These are phyloP conservation scores for Neopestalotiopsis sp. DNA, from an alignment of 2,329 filamentous ascomycete species.

Conservation along the genomic window DNA sequence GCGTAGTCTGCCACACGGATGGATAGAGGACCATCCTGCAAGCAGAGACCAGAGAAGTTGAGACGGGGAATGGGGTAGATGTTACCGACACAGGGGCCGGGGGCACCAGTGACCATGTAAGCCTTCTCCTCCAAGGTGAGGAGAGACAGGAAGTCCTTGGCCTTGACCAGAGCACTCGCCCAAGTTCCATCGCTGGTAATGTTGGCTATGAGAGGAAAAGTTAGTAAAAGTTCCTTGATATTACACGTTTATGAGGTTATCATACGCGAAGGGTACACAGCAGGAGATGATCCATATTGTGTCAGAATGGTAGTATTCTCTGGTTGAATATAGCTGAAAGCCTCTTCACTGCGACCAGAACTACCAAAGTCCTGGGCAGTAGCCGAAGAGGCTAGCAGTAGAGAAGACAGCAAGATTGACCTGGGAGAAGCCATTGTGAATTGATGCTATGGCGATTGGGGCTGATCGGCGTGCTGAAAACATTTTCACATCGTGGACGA, in stretches of 20 bases:
- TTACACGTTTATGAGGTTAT: constrained; percentile 6
- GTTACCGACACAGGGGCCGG: constrained; percentile 23
- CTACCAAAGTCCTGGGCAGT: constrained; percentile 17
- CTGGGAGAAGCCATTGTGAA: constrained; percentile 21
- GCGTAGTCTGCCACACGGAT: constrained; percentile 69
- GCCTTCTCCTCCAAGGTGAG: constrained; percentile 26
- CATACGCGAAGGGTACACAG: constrained; percentile 44
- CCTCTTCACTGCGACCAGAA: constrained; percentile 25
- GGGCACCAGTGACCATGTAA: constrained; percentile 24
- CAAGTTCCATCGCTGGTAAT: constrained; percentile 39
- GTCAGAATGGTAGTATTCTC: constrained; percentile 45
- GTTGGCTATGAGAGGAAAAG: constrained; percentile 33
- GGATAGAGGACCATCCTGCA: constrained; percentile 73
- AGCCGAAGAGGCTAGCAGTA: constrained; percentile 15
- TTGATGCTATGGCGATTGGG: constrained; percentile 11
- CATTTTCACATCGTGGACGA: not conserved
- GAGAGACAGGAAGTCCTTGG: constrained; percentile 31
- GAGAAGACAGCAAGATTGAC: constrained; percentile 20
- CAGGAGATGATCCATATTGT: constrained; percentile 43
- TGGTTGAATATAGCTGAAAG: constrained; percentile 46
- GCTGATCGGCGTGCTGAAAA: not conserved
- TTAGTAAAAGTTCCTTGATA: constrained; percentile 20
- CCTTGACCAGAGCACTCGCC: constrained; percentile 42
- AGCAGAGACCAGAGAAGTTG: constrained; percentile 64
- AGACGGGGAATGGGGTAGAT: constrained; percentile 58